Evolutionary conservation across 305 asterid genomes (phyloP), one percentile per base, ranked within the genome.

Genomic region (Solanum hybrid): DNA sequence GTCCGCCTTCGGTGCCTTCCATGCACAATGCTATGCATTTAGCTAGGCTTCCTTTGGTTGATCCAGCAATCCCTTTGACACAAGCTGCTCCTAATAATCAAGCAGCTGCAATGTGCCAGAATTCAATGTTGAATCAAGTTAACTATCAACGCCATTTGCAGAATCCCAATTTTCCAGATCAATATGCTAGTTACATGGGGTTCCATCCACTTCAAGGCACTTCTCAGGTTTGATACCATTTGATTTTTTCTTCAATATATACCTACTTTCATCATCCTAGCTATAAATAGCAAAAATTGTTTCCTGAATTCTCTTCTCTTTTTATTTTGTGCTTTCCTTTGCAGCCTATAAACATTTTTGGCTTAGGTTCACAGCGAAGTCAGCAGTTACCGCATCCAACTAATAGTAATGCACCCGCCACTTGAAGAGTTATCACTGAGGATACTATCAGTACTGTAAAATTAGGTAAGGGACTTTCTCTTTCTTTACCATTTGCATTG

Each of bases 141-240:
- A 91, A 91, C 89, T 94, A 92, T 89, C 96, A 91, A 77, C 91
- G 79, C 69, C 97, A 92, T 79, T 78, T 94, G 92, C 95, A 91
- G 51, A 93, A 90, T 88, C 82, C 94, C 8, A 90, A 90, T 82
- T 93, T 95, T 13, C 88, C 91, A 0, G 96, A 94, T 86, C 97
- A 95, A 56, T 96, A 92, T 90, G 98, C 96, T 26, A 92, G 92
- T 81, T 93, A 90, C 92, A 92, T 93, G 95, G 95, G 92, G 32
- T 93, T 96, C 91, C 93, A 91, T 64, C 91, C 94, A n/a, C 87
- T 91, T 87, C 97, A 94, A 60, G 93, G 91, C 85, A 86, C 94
- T 90, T 88, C 94, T 71, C 97, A 96, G 97, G 98, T 95, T 78
- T 76, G 46, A 26, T 27, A 27, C 29, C 29, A 27, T 27, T 27